phyloP scores from a whole-genome alignment of 345 rosid genomes.

The Pelargonium nanum region DNA sequence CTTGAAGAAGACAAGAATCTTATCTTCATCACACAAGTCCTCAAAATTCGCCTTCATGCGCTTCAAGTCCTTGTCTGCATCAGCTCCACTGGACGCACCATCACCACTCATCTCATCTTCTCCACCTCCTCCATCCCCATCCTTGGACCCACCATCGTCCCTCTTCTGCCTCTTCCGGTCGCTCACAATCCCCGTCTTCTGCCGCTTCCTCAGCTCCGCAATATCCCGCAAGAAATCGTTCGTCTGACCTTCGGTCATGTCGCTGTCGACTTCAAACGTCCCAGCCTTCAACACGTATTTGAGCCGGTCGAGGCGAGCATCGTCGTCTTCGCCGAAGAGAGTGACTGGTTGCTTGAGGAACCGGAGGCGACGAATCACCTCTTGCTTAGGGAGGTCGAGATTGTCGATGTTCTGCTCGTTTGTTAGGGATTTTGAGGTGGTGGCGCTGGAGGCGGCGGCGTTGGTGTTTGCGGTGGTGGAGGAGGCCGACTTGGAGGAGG shows the following conservation, averaged over 20 bases:
- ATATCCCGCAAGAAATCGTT: slow-evolving; percentile 95
- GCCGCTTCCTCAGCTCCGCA: slow-evolving; percentile 81
- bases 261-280: slow-evolving; percentile 83
- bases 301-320: slow-evolving; percentile 69
- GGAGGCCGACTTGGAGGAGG: slow-evolving; percentile 22
- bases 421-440: slow-evolving; percentile 59
- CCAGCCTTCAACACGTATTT: slow-evolving; percentile 78
- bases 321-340: slow-evolving; percentile 89
- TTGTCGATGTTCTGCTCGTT: slow-evolving; percentile 72
- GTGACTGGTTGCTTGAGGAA: slow-evolving; percentile 88
- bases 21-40: slow-evolving; percentile 86
- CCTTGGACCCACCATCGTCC: slow-evolving; percentile 68
- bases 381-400: slow-evolving; percentile 70
- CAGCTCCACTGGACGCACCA: slow-evolving; percentile 90
- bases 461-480: slow-evolving; percentile 23
- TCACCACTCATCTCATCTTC: slow-evolving; percentile 70
- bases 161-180: slow-evolving; percentile 75
- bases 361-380: slow-evolving; percentile 84
- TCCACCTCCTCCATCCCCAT: slow-evolving; percentile 57
- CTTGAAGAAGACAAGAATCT: slow-evolving; percentile 84
- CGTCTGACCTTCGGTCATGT: slow-evolving; percentile 88
- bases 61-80: slow-evolving; percentile 74
- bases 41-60: slow-evolving; percentile 80
- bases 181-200: slow-evolving; percentile 67
- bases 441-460: slow-evolving; percentile 23